Base-by-base conservation (phyloP, 139 green algal species). In the Closterium sp. region DNA sequence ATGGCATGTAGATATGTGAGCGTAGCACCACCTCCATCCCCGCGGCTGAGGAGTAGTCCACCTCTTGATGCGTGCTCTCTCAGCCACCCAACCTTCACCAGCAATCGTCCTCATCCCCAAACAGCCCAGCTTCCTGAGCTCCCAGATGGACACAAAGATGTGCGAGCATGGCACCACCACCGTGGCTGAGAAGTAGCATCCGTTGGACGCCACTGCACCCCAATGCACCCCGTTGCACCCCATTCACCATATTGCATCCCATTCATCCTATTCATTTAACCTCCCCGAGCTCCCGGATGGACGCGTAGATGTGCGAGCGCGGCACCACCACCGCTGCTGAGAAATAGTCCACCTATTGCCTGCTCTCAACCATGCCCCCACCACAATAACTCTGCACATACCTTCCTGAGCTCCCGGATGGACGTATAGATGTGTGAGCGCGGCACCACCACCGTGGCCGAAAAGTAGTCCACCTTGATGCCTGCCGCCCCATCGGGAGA, bases 381-480 rank as follows among this genome's bases (percentile, higher is more conserved):
- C 43, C 43, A 16, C n/a, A 69, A 69, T 25, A 8, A 12, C 10
- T 25, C 43, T 69, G 8, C 16, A 5, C 88, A 23, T 81, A 92
- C 85, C 21, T 64, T 95, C 34, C 98, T 95, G 33, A 99, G 94
- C 34, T 96, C 92, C 95, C 98, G 97, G 38, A 99, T 96, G 8
- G 96, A 94, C 0, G 76, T 84, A 91, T 99, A 99, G 34, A 99
- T 95, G 43, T 96, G 84, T 91, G 97, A 97, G 93, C 98, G 99
- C 28, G 93, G 94, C 36, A 99, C 96, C 87, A 97, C 28, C 3
- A 89, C 66, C 25, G 66, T 84, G 84, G 64, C 84, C 19, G 88
- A 85, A 31, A 87, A 90, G 88, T 90, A 90, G 9, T 86, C 16
- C 33, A 83, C n/a, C 30, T 33, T 33, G 32, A 28, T 34, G 23